Base-by-base conservation (phyloP, 371 early-diverging fungal genomes). In the Conidiobolus incongruus region DNA sequence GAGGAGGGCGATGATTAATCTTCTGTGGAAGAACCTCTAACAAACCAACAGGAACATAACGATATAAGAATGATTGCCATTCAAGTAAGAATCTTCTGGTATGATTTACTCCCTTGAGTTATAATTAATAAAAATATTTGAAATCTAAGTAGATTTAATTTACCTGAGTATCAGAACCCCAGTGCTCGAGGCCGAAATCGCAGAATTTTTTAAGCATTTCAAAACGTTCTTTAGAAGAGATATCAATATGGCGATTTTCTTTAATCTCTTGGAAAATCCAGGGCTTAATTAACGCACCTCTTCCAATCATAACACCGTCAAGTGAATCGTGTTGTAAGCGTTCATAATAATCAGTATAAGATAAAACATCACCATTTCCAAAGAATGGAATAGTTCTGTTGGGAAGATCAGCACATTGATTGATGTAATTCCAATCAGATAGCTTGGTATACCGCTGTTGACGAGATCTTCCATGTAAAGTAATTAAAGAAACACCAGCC, bases 241-340 rank as follows among this genome's bases (percentile, higher is more conserved):
- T 92, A 55, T 96, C 97, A 77, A 77, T 87, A 39, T 84, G 70
- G 16, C 75, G 62, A 40, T 78, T 70, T 19, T 76, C 70, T 48
- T 81, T 75, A 52, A 95, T 91, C 56, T 95, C 96, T n/a, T 75
- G 68, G 59, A 88, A 88, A 2, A 96, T 60, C 97, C 97, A 96
- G 5, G 97, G 97, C 66, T 96, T 96, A 54, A 93, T 84, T 34
- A 62, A 24, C 1, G 58, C 62, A 10, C 60, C 60, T 8, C 73
- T 62, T 2, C 83, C 94, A 44, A 96, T 76, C 92, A 96, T 89
- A 19, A 85, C 60, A 13, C 93, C 94, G 53, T 81, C 84, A 4
- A 81, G 70, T 21, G 68, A 60, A 20, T 62, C 57, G 12, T 62
- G 47, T 45, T 76, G 65, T 47, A 76, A 49, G 26, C 70, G 66